Base-by-base conservation (phyloP, 805 yeast species). In the Kazachstania psychrophila region DNA sequence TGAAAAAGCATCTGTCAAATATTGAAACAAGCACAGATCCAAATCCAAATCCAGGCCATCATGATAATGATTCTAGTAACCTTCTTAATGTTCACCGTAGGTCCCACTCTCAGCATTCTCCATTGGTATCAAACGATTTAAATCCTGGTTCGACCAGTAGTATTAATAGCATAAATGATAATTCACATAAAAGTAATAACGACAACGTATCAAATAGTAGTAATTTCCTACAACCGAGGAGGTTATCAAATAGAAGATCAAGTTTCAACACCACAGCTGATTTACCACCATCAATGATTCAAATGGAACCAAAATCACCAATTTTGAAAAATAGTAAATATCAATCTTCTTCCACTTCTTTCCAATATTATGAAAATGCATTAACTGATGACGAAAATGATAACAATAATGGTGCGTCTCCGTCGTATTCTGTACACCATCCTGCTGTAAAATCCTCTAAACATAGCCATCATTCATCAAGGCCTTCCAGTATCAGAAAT, bases 281-380 rank as follows among this genome's bases (percentile, higher is more conserved):
- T 39, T 60, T 77, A 38, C 85, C 86, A 13, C 76, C 81, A 13
- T 75, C 83, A 26, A 77, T 81, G 87, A 64, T 72, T 24, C 77
- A 73, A 44, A 64, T 76, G 41, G 81, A 72, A 47, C 89, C 92
- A 14, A 79, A 75, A 48, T 76, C 77, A 37, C 88, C 92, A 2
- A 82, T 82, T 41, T 66, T 82, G 47, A 66, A 77, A 45, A 66
- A 69, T 37, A 53, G 50, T 37, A 39, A 39, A 14, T 40, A 48
- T 33, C 39, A 42, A 2, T 13, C 34, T 5, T 43, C 48, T 3
- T 29, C 51, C 2, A 47, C 40, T 26, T 44, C 47, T 13, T 41
- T 54, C 17, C 46, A 48, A 28, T 49, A 53, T 38, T 48, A 48
- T 29, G 61, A 55, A 35, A 49, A 47, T 42, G 60, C 58, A 10